phyloP scores from a whole-genome alignment of 2,329 filamentous ascomycete species.

The Setomelanomma holmii region DNA sequence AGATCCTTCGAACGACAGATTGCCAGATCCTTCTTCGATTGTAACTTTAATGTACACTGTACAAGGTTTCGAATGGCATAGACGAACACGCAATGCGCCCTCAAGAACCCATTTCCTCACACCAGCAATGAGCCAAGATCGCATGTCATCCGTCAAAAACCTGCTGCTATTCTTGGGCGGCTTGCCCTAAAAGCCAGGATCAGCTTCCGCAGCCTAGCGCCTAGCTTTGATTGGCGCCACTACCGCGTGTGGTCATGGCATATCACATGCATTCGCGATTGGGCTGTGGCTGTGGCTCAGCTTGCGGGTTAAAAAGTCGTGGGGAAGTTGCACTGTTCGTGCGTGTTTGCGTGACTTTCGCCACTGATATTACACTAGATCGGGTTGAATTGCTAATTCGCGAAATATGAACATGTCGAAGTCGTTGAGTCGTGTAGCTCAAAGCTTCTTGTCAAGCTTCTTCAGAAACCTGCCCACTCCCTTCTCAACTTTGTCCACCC shows the following conservation, averaged over 20 bases:
- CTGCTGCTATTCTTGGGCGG: conserved; percentile 33
- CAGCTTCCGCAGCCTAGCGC: conserved; percentile 20
- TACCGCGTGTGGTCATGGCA: conserved; percentile 17
- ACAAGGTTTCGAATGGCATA: no score
- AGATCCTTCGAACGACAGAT: neutral
- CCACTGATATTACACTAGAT: neutral
- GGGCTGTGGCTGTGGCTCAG: neutral
- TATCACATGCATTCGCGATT: conserved; percentile 10
- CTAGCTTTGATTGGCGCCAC: conserved; percentile 18
- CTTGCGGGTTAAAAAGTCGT: neutral
- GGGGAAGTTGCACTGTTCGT: neutral
- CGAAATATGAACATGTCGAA: conserved; percentile 8
- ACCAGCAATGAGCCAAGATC: conserved; percentile 19
- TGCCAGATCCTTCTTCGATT: neutral
- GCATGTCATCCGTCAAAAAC: conserved; percentile 25
- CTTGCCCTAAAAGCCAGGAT: conserved; percentile 12
- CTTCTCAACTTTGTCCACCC: conserved; percentile 71
- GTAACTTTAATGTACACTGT: neutral
- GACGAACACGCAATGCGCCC: no score
- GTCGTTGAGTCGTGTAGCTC: conserved; percentile 2
- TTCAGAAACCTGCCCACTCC: conserved; percentile 75
- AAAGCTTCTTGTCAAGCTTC: conserved; percentile 79
- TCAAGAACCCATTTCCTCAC: conserved; percentile 8
- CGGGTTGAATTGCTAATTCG: conserved; percentile 20
- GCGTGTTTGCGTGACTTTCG: neutral